A percentile compares a stretch with the other conserved stretches of the same genome.
Evolutionary conservation across 352 stramenopile species (phyloP).

Genomic region (Phytophthora sp.): DNA sequence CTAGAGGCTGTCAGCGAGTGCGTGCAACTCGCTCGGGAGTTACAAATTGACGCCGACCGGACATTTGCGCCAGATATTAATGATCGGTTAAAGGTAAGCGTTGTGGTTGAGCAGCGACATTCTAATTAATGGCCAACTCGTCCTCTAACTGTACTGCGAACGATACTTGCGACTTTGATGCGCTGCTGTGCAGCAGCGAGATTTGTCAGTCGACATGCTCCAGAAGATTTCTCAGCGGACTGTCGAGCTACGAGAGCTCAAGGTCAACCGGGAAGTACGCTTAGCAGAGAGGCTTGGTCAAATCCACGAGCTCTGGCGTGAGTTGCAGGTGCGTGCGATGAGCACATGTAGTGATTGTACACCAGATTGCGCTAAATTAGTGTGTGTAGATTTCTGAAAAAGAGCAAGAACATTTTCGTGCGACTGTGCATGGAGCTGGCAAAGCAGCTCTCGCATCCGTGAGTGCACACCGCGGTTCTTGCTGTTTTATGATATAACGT

Average conservation of each 20-base stretch:
- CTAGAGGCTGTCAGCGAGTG: constrained; percentile 37
- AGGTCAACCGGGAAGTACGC: constrained; percentile 29
- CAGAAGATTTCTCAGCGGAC: constrained; percentile 43
- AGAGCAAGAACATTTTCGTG: constrained; percentile 33
- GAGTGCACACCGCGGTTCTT: not conserved
- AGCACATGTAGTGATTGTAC: not conserved
- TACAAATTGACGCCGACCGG: constrained; percentile 28
- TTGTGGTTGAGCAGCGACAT: not conserved
- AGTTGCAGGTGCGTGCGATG: constrained; percentile 28
- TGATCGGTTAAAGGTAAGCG: constrained; percentile 32
- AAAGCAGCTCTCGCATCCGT: constrained; percentile 37
- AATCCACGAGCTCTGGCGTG: constrained; percentile 43
- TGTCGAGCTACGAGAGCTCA: constrained; percentile 42
- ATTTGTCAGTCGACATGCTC: constrained; percentile 40
- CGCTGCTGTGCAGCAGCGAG: constrained; percentile 22
- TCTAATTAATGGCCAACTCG: too few species aligned
- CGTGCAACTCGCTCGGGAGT: constrained; percentile 30
- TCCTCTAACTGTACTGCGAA: not conserved
- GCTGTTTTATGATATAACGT: not conserved
- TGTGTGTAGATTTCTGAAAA: constrained; percentile 39
- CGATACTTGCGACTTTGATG: not conserved
- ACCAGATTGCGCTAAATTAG: not conserved
- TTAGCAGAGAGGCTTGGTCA: constrained; percentile 39
- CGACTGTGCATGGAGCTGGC: constrained; percentile 32
- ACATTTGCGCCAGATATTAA: constrained; percentile 32